Evolutionary conservation across 768 basidiomycete species (phyloP), one percentile per base, ranked within the genome.

Genomic region (Exidia glandulosa): DNA sequence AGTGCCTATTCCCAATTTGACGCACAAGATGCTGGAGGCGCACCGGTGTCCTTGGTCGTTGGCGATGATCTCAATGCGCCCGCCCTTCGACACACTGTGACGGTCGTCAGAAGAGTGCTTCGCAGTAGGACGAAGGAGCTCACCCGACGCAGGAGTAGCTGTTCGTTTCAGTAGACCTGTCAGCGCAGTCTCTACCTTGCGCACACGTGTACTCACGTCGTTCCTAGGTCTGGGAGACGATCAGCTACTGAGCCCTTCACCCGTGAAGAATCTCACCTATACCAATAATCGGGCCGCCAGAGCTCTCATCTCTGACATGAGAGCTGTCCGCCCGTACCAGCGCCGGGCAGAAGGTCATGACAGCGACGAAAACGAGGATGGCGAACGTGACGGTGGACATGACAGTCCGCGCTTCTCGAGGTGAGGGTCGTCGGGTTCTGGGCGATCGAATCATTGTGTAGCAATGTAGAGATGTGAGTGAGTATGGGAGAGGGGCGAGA

Each of bases 61-160:
- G 54, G 59, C 62, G 27, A 60, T 58, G 34, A 60, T 63, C 54
- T 60, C 62, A 3, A 50, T 58, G 13, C 58, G 25, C 31, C 55
- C 55, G 33, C 12, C 32, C 19, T 50, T 34, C 16, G 14, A 54
- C 12, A 62, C 48, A 25, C 61, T 62, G 30, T n/a, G 30, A 19
- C 16, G 34, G 23, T 13, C 36, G 34, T 25, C 25, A 37, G 45
- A 12, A n/a, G 30, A 30, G 29, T 3, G 2, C 13, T 27, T 9
- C 37, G 23, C 57, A 13, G 16, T 6, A 32, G 32, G 19, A 23
- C 25, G 10, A 57, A 41, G 13, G 19, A 23, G n/a, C 57, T 29
- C 54, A 62, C 61, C 58, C 61, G n/a, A 62, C 61, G 54, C 61
- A 62, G 10, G 61, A 62, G 23, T 62, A 62, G 10, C 61, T 62